Conservation (phyloP, 805 yeast genomes). For the Ogataea thermomethanolica region DNA sequence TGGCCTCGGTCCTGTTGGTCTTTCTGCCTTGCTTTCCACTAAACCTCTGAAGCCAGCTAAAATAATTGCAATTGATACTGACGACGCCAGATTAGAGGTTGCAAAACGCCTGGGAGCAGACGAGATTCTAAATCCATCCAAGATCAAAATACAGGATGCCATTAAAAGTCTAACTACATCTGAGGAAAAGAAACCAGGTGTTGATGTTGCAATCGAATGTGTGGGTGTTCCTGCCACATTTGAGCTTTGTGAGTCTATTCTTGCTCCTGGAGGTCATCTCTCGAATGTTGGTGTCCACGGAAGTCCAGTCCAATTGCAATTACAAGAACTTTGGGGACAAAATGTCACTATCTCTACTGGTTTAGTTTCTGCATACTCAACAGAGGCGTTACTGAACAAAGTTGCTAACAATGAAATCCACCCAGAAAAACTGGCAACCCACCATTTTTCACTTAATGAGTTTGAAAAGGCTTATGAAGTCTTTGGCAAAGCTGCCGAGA, state of each 20-base stretch:
- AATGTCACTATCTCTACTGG: slow-evolving; percentile 46
- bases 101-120: slow-evolving; percentile 62
- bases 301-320: slow-evolving; percentile 36
- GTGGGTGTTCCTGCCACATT: slow-evolving; percentile 65
- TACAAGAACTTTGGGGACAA: slow-evolving; percentile 45
- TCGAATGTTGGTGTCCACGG: slow-evolving; percentile 64
- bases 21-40: slow-evolving; percentile 57
- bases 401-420: slow-evolving; percentile 38
- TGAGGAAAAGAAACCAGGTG: slow-evolving; percentile 41
- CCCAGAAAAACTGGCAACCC: slow-evolving; percentile 54
- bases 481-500: slow-evolving; percentile 50
- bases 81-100: slow-evolving; percentile 54
- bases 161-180: slow-evolving; percentile 33
- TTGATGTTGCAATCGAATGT: slow-evolving; percentile 61
- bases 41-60: slow-evolving; percentile 51
- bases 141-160: slow-evolving; percentile 37
- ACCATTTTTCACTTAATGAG: slow-evolving; percentile 52
- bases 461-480: slow-evolving; percentile 59
- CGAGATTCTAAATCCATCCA: slow-evolving; percentile 49
- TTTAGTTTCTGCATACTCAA: slow-evolving; percentile 45
- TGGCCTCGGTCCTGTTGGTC: slow-evolving; percentile 68
- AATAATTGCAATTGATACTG: slow-evolving; percentile 56
- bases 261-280: slow-evolving; percentile 57
- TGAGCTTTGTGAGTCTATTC: slow-evolving; percentile 52
- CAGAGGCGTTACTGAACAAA: slow-evolving; percentile 36